Evolutionary conservation across 768 basidiomycete genomes (phyloP).

Genomic region (Psilocybe sp.): DNA sequence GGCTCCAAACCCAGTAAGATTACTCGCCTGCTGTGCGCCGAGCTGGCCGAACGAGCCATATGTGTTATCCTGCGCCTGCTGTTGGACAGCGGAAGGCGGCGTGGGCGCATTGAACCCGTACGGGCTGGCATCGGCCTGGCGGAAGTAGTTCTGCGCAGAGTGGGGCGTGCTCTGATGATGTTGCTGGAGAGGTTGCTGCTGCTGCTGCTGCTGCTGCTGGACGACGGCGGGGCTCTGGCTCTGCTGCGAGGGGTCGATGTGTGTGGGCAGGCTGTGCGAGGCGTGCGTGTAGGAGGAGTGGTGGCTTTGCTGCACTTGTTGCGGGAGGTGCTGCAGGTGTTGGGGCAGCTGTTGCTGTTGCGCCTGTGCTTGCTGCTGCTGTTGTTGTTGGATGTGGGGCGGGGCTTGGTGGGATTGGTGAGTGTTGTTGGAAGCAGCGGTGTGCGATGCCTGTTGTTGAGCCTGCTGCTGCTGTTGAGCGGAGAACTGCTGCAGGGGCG

Average conservation of each 20-base stretch:
- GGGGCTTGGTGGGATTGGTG: slow-evolving; percentile 15
- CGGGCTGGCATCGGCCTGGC: slow-evolving; percentile 53
- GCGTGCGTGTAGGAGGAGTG: slow-evolving; percentile 51
- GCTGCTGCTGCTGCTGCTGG: slow-evolving; percentile 29
- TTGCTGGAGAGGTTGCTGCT: slow-evolving; percentile 31
- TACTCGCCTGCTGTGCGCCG: slow-evolving; percentile 50
- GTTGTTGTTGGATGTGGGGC: slow-evolving; percentile 22
- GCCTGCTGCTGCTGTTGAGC: slow-evolving; percentile 37
- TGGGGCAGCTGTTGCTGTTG: slow-evolving; percentile 36
- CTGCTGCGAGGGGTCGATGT: slow-evolving; percentile 60
- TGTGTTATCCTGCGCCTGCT: slow-evolving; percentile 57
- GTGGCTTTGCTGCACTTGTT: slow-evolving; percentile 42
- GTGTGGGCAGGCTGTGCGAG: slow-evolving; percentile 64
- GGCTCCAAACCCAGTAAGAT: slow-evolving; percentile 52
- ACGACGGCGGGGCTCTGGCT: slow-evolving; percentile 10
- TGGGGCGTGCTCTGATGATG: slow-evolving; percentile 44
- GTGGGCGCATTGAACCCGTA: slow-evolving; percentile 73
- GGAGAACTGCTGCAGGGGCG: slow-evolving; percentile 39
- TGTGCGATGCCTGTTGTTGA: slow-evolving; percentile 14
- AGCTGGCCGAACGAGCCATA: slow-evolving; percentile 72
- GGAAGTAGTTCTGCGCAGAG: slow-evolving; percentile 48
- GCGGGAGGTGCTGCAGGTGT: slow-evolving; percentile 39
- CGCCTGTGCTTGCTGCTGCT: slow-evolving; percentile 22
- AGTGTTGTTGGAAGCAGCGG: slow-evolving; percentile 10
- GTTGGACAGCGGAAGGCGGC: slow-evolving; percentile 48